Evolutionary conservation across 2,329 filamentous ascomycete species (phyloP).

Genomic region (Phyllosticta capitalensis): DNA sequence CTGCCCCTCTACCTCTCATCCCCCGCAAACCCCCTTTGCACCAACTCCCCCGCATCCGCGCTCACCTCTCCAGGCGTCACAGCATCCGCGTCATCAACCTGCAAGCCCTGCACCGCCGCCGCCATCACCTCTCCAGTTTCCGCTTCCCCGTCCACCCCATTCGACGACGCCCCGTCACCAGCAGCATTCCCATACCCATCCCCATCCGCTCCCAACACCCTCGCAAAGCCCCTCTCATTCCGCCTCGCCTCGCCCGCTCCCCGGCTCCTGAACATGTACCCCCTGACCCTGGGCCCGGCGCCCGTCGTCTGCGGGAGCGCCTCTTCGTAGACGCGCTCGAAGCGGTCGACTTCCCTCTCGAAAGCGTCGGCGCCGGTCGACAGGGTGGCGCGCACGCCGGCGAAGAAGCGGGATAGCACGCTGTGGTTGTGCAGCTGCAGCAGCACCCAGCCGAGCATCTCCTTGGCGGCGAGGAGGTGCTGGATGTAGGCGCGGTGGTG

Average conservation of each 20-base stretch:
- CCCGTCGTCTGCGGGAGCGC: constrained; percentile 66
- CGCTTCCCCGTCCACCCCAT: too few relatives aligned
- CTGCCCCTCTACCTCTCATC: background rate
- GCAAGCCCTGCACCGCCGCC: background rate
- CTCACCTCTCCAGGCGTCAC: background rate
- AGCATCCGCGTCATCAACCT: background rate
- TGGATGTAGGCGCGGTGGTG: constrained; percentile 84
- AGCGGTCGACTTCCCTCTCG: constrained; percentile 46
- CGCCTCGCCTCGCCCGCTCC: constrained; percentile 10
- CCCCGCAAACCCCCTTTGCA: constrained; percentile 12
- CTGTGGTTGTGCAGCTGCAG: constrained; percentile 88
- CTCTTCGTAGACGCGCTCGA: constrained; percentile 58
- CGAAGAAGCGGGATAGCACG: constrained; percentile 64
- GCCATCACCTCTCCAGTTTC: too few relatives aligned
- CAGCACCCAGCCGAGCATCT: constrained; percentile 94
- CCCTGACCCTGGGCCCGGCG: constrained; percentile 48
- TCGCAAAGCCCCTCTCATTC: constrained; percentile 9
- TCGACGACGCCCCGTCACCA: too few relatives aligned
- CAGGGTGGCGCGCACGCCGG: constrained; percentile 57
- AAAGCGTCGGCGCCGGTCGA: constrained; percentile 35
- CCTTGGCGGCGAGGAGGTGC: constrained; percentile 79
- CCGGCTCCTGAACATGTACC: constrained; percentile 11
- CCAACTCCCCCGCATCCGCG: constrained; percentile 13
- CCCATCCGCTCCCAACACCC: background rate
- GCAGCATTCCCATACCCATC: background rate